Percentiles rank a stretch among this genome's conserved stretches.
Evolutionary conservation across 345 rosid species (phyloP).

Genomic region (Eutrema heterophyllum): DNA sequence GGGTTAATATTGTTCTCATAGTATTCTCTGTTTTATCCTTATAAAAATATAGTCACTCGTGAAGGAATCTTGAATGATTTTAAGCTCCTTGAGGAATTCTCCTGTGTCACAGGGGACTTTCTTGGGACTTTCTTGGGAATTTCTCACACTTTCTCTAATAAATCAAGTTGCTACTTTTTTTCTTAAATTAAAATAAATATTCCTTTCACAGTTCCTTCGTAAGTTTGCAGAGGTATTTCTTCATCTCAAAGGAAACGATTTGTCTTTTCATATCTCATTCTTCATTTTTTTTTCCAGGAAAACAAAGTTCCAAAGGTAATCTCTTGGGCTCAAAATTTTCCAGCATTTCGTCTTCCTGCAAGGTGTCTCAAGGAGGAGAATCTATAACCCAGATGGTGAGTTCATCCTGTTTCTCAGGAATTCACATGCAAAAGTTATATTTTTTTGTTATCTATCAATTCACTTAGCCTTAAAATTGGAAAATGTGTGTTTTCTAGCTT

Average conservation of each 20-base stretch:
- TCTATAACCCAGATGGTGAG: constrained; percentile 13
- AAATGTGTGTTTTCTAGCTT: not conserved
- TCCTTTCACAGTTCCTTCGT: constrained; percentile 24
- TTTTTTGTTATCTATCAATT: not conserved
- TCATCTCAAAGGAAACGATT: constrained; percentile 32
- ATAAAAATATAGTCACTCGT: constrained; percentile 3
- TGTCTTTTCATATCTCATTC: constrained; percentile 9
- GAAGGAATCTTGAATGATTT: constrained; percentile 24
- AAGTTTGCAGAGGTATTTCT: constrained; percentile 32
- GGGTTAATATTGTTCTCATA: constrained; percentile 12
- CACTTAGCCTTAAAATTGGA: not conserved
- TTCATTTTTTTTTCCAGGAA: not conserved
- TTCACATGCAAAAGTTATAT: constrained; percentile 23
- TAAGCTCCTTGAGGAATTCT: constrained; percentile 12
- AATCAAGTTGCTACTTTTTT: constrained; percentile 15
- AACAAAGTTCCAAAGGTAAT: not conserved
- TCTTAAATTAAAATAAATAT: not conserved
- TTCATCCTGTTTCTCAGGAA: constrained; percentile 17
- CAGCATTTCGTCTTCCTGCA: constrained; percentile 8
- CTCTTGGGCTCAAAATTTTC: not conserved
- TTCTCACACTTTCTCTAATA: constrained; percentile 6
- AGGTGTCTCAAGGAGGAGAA: constrained; percentile 21
- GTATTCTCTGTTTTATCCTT: constrained; percentile 9
- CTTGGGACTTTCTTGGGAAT: constrained; percentile 9
- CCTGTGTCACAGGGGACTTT: not conserved